Evolutionary conservation across 1,139 yeast genomes (phyloP).

Genomic region (Geotrichum klebahnii): DNA sequence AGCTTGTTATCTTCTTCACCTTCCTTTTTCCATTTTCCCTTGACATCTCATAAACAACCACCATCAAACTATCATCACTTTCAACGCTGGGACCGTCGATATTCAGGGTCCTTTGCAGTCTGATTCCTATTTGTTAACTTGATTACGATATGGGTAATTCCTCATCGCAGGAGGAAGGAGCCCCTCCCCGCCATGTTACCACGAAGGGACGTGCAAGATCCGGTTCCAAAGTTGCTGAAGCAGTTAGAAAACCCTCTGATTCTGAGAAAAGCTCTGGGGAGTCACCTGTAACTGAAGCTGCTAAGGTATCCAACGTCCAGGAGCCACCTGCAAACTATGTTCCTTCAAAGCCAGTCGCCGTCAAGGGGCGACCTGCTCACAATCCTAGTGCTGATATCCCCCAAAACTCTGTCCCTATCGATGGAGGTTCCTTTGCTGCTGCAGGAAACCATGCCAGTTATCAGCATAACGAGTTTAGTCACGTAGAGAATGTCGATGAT

Average conservation of each 20-base stretch:
- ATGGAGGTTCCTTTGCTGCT: neutral
- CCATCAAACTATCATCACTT: no score
- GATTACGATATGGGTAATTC: constrained; percentile 33
- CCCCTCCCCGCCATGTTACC: neutral
- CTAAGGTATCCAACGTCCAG: neutral
- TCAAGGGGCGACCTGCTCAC: constrained; percentile 3
- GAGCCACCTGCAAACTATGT: no score
- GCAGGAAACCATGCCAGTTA: neutral
- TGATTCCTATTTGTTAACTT: neutral
- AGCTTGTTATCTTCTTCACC: no score
- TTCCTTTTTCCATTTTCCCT: no score
- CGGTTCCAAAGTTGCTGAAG: constrained; percentile 2
- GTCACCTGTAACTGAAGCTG: neutral
- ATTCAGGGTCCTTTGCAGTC: neutral
- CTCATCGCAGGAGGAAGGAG: constrained; percentile 32
- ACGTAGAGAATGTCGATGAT: constrained; percentile 10
- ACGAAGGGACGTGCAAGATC: constrained; percentile 2
- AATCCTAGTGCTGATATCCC: neutral
- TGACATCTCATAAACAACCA: no score
- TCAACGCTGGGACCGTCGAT: no score
- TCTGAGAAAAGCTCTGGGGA: neutral
- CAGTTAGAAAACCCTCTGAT: neutral
- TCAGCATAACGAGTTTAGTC: constrained; percentile 16
- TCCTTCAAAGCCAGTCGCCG: constrained; percentile 9
- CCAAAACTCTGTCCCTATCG: constrained; percentile 7